Base-by-base conservation (phyloP, 1,139 yeast genomes). In the Candida sanyaensis region DNA sequence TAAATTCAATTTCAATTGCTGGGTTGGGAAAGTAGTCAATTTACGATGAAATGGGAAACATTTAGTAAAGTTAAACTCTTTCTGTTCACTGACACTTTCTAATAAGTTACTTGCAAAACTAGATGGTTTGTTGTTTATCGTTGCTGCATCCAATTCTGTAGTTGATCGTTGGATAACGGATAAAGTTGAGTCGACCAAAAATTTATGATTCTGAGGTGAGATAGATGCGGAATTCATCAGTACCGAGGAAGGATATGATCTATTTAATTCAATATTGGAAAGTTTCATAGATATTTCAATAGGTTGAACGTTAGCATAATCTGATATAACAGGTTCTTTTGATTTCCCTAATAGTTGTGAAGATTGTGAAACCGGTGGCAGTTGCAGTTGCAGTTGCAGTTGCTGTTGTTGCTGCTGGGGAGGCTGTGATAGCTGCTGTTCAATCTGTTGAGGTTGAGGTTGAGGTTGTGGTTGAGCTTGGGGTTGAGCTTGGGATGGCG, bases 1-100 rank as follows among this genome's bases (percentile, higher is more conserved):
- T 58, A 63, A 71, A 66, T 68, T 70, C 45, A 82, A 69, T 49
- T 73, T 76, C 32, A 77, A 63, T 28, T 83, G 81, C 55, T 85
- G 92, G 0, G 93, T 85, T 23, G 79, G 77, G 62, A 78, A 85
- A 34, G 84, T 82, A 37, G 80, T 75, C 45, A 83, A 74, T 59
- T 86, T 85, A 48, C 96, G 73, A 62, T 87, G 88, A 49, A 84
- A 80, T 1, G 97, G 97, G 67, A 89, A 91, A 57, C 95, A 88
- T 58, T 84, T 86, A 13, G 85, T 83, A 64, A 84, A 89, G 49
- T 84, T 76, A 54, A 80, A 74, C 62, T 88, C 96, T 51, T 80
- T 78, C 42, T 70, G 70, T 54, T 77, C 78, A 50, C 66, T 69
- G 29, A 69, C 58, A 28, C 60, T 61, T 42, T 61, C 54, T 10